Percentiles rank a stretch among this genome's conserved stretches.
Conservation (phyloP, 345 rosid genomes). For the Hevea brasiliensis region DNA sequence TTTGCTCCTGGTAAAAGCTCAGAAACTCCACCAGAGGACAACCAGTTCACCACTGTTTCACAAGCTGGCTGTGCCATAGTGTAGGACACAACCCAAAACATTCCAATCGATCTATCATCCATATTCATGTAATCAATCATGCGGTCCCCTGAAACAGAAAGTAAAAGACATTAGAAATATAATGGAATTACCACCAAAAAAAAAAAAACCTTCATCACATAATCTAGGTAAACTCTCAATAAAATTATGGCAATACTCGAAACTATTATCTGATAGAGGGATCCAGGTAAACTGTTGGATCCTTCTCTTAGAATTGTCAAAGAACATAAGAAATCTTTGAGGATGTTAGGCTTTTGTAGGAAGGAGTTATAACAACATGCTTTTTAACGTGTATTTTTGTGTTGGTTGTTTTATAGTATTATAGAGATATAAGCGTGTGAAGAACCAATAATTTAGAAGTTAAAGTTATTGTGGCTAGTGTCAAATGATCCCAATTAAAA, state of each 20-base stretch:
- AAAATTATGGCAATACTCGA: neutral
- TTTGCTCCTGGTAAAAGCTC: slow-evolving; percentile 62
- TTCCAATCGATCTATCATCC: slow-evolving; percentile 95
- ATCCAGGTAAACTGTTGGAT: neutral
- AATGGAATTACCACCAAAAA: neutral
- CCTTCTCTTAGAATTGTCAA: neutral
- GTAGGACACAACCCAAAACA: slow-evolving; percentile 99
- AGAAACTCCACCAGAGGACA: slow-evolving; percentile 70
- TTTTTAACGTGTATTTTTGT: neutral
- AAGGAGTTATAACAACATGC: neutral
- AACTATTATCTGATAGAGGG: neutral
- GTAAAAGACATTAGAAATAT: neutral
- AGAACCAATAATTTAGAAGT: neutral
- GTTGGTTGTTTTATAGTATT: neutral
- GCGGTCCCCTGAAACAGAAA: slow-evolving; percentile 65
- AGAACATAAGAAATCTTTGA: neutral
- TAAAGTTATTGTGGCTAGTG: neutral
- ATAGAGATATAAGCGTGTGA: neutral
- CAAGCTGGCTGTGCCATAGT: slow-evolving; percentile 95
- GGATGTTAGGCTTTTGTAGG: neutral
- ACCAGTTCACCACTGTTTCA: slow-evolving; percentile 82
- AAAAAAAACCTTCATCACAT: neutral
- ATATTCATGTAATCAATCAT: slow-evolving; percentile 92
- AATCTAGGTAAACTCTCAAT: neutral
- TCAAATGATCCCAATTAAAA: neutral